A percentile compares a stretch with the other conserved stretches of the same genome.
Evolutionary conservation across 257 asterid species (phyloP).

Genomic region (Euphrasia confusa): DNA sequence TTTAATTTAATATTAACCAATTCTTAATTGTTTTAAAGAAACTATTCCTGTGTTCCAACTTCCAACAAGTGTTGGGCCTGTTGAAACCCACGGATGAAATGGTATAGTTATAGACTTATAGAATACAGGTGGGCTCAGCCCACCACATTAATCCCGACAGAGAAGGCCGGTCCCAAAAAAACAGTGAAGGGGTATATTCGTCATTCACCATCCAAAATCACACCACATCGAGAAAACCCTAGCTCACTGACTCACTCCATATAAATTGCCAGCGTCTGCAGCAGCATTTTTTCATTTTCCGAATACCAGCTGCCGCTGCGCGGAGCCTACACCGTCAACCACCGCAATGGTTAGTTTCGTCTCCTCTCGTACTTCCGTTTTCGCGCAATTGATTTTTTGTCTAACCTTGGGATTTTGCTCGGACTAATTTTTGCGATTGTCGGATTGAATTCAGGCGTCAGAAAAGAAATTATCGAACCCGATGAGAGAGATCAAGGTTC

Average conservation of each 20-base stretch:
- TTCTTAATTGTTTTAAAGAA: too few relatives aligned
- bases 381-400: background rate
- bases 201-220: background rate
- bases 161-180: background rate
- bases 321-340: slow-evolving; percentile 24
- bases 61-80: too few relatives aligned
- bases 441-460: slow-evolving; percentile 26
- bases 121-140: too few relatives aligned
- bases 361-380: background rate
- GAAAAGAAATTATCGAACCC: slow-evolving; percentile 45
- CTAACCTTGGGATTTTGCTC: background rate
- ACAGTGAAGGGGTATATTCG: slow-evolving; percentile 16
- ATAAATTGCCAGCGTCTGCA: background rate
- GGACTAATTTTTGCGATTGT: background rate
- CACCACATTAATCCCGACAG: too few relatives aligned
- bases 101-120: too few relatives aligned
- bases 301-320: slow-evolving; percentile 23
- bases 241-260: slow-evolving; percentile 14
- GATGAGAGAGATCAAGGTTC: slow-evolving; percentile 46
- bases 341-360: slow-evolving; percentile 28
- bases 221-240: slow-evolving; percentile 20
- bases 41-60: too few relatives aligned
- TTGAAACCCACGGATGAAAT: too few relatives aligned
- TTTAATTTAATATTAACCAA: too few relatives aligned
- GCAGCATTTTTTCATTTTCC: background rate